Evolutionary conservation across 2,329 filamentous ascomycete species (phyloP), one percentile per base, ranked within the genome.

Genomic region (Aspergillus hiratsukae): DNA sequence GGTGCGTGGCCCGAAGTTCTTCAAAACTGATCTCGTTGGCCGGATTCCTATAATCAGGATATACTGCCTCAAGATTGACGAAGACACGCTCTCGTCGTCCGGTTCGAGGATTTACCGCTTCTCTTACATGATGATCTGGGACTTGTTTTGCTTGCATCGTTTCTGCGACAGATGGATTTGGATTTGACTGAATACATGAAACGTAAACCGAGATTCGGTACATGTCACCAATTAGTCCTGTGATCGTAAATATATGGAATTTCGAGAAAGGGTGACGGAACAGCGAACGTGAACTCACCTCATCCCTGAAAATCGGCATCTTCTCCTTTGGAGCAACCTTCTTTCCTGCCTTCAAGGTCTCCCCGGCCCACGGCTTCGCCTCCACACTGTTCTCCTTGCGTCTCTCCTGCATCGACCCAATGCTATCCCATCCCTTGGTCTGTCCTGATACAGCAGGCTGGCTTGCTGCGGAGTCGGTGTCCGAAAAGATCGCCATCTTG

Each of bases 351-450:
- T 93, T 90, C 64, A 99, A 76, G 43, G 89, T 97, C 78, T 97
- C 91, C 27, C 94, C 94, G 10, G 81, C 88, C 94, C 92, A 97
- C 21, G 93, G 91, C 70, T 88, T 92, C 10, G 92, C 85, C 70
- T 93, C 91, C 63, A 92, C 78, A 6, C 81, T 80, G 69, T 99
- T 99, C 74, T 99, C 94, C 81, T 97, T 99, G 80, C 90, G 96
- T 51, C 94, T 84, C 59, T 96, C 89, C 51, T 86, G 83, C 58
- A 97, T 77, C 1, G 91, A 91, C 29, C 90, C 92, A 69, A 99
- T 96, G 60, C 80, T 93, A 62, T 97, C 90, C 93, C 94, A 97
- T 2, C 91, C 93, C 70, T 87, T 89, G 1, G 85, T 81, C 46
- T 76, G 76, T 9, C 79, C 76, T 3, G 76, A 78, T 14, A 78